Conservation (phyloP, 129 eudicot genomes). For the Scalesia atractyloides region DNA sequence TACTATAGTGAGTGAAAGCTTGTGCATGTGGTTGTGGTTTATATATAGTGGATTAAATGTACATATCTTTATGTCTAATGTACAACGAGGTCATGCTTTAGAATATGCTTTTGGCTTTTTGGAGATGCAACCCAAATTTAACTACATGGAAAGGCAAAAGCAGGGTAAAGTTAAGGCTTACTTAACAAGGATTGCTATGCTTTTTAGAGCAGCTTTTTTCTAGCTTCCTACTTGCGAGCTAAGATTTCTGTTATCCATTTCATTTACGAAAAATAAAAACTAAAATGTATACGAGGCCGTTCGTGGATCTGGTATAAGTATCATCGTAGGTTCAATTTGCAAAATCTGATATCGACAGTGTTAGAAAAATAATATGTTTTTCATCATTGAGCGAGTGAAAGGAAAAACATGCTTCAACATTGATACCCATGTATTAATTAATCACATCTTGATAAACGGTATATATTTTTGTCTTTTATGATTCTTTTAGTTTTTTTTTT, state of each 20-base stretch:
- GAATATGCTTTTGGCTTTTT: slow-evolving; percentile 32
- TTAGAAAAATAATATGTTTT: too few relatives aligned
- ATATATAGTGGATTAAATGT: slow-evolving; percentile 21
- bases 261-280: neutral
- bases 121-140: slow-evolving; percentile 28
- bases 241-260: slow-evolving; percentile 17
- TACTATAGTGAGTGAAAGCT: slow-evolving; percentile 10
- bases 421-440: too few relatives aligned
- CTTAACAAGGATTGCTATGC: slow-evolving; percentile 30
- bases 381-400: too few relatives aligned
- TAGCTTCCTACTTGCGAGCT: slow-evolving; percentile 35
- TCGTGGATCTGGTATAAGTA: neutral
- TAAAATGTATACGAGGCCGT: neutral
- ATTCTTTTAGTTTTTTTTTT: too few relatives aligned
- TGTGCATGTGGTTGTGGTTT: neutral
- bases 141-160: slow-evolving; percentile 55
- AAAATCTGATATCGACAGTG: neutral
- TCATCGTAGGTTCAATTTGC: neutral
- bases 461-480: too few relatives aligned
- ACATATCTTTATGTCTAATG: slow-evolving; percentile 5
- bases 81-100: slow-evolving; percentile 15
- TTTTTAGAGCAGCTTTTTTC: slow-evolving; percentile 30
- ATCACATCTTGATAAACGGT: too few relatives aligned
- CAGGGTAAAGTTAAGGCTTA: slow-evolving; percentile 30
- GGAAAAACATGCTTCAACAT: too few relatives aligned